phyloP scores from a whole-genome alignment of 495 filamentous ascomycete species.

The Neurospora cerealis region DNA sequence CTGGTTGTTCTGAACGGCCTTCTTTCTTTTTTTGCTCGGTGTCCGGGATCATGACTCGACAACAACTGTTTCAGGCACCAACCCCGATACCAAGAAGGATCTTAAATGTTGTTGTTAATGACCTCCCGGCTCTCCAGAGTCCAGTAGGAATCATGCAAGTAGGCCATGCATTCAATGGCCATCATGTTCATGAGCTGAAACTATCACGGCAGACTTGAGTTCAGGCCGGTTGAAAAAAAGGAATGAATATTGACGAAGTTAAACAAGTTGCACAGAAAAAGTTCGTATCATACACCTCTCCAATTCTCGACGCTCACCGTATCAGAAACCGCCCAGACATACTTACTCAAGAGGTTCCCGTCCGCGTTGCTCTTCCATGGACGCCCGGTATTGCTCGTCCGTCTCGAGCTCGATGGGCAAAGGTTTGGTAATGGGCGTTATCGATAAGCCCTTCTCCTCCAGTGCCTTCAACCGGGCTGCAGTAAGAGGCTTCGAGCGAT shows the following conservation, averaged over 20 bases:
- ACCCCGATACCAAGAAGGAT: background rate
- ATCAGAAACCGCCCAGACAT: background rate
- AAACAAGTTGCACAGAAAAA: background rate
- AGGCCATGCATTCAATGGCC: background rate
- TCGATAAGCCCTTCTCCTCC: constrained; percentile 34
- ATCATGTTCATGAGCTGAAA: background rate
- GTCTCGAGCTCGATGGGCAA: constrained; percentile 35
- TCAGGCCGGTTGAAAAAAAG: background rate
- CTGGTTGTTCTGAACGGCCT: background rate
- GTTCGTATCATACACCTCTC: background rate
- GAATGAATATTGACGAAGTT: background rate
- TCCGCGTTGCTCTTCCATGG: constrained; percentile 34
- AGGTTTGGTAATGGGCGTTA: constrained; percentile 43
- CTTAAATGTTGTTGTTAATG: background rate
- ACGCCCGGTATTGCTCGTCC: constrained; percentile 37
- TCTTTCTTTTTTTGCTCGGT: background rate
- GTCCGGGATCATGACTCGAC: background rate
- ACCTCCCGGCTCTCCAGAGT: background rate
- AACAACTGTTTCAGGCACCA: background rate
- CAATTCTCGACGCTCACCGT: background rate
- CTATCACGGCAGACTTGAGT: background rate
- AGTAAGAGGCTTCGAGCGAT: constrained; percentile 40
- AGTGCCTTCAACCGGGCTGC: constrained; percentile 37
- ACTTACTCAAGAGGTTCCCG: constrained; percentile 27
- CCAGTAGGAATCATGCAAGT: background rate